Evolutionary conservation across 352 stramenopile species (phyloP), one percentile per base, ranked within the genome.

Genomic region (Phytophthora brassicae): DNA sequence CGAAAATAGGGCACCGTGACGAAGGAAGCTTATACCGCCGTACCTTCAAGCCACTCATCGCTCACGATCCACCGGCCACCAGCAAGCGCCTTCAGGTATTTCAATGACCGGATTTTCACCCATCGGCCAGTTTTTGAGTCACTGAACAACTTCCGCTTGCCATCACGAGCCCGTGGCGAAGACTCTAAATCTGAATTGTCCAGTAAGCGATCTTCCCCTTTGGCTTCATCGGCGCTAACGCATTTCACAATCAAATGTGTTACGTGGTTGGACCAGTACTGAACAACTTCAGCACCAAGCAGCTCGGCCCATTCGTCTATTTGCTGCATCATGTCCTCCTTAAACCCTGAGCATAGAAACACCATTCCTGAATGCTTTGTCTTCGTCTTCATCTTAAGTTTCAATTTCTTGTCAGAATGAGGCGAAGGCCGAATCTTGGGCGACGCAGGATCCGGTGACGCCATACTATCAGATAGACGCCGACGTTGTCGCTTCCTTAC

Each of bases 201-300:
- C 31, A 57, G 47, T 4, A 42, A 72, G 43, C 24, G 48, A 6
- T 60, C 56, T 8, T 73, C 71, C 13, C 60, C 48, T 17, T 69
- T 66, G 29, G 23, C 41, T 50, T 80, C 64, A 52, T 84, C 68
- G 11, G 41, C 58, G n/a, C 60, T 77, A 28, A 86, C 77, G 39
- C 86, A 95, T 64, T 92, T 88, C 43, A 84, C 86, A 48, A 95
- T 86, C 63, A 95, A 68, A 49, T 95, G 86, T 3, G 86, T 95
- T 36, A 95, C 86, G 3, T 73, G 68, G 12, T 74, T 70, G 20
- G 73, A 67, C 81, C 81, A 90, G 26, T 71, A 64, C 20, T 55
- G 53, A 20, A 84, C 78, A 24, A 88, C 79, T 33, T 79, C 63
- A 24, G 79, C 79, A 41, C 60, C 66, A 45, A 89, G 52, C 19